Percentiles rank a stretch among this genome's conserved stretches.
phyloP scores from a whole-genome alignment of 352 stramenopile species.

The Phytophthora multivora region DNA sequence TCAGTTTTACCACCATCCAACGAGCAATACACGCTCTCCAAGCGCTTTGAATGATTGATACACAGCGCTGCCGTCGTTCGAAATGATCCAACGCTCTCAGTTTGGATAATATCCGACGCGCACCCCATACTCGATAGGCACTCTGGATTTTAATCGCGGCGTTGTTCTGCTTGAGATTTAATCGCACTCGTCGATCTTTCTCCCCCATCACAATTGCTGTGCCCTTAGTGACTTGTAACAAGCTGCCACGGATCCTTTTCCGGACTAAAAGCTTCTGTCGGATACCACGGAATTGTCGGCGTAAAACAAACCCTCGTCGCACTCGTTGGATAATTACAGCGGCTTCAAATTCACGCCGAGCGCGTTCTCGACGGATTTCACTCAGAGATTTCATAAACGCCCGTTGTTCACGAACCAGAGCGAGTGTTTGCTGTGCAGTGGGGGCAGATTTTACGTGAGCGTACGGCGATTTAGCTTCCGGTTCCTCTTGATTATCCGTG shows the following conservation, averaged over 20 bases:
- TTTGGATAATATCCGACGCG: conserved; percentile 34
- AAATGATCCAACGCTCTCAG: conserved; percentile 27
- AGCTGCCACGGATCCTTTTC: conserved; percentile 63
- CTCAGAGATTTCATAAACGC: conserved; percentile 57
- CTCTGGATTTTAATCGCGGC: conserved; percentile 46
- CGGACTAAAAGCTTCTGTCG: conserved; percentile 60
- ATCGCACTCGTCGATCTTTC: conserved; percentile 46
- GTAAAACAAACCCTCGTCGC: conserved; percentile 56
- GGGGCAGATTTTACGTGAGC: conserved; percentile 11
- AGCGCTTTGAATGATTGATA: conserved; percentile 36
- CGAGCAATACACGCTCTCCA: conserved; percentile 42
- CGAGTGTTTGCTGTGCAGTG: conserved; percentile 31
- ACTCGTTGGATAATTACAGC: conserved; percentile 61
- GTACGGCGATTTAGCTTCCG: conserved; percentile 20
- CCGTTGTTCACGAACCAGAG: conserved; percentile 43
- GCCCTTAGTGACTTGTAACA: conserved; percentile 65
- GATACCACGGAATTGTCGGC: conserved; percentile 50
- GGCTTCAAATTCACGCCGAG: conserved; percentile 43
- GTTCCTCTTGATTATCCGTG: conserved; percentile 16
- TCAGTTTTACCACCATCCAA: conserved; percentile 32
- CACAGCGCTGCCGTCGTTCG: conserved; percentile 27
- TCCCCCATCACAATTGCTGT: conserved; percentile 69
- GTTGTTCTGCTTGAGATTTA: conserved; percentile 24
- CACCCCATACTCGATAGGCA: conserved; percentile 38
- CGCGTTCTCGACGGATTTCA: conserved; percentile 33